These are phyloP conservation scores for Termitomyces sp. DNA, from an alignment of 768 basidiomycete species.

Conservation along the genomic window DNA sequence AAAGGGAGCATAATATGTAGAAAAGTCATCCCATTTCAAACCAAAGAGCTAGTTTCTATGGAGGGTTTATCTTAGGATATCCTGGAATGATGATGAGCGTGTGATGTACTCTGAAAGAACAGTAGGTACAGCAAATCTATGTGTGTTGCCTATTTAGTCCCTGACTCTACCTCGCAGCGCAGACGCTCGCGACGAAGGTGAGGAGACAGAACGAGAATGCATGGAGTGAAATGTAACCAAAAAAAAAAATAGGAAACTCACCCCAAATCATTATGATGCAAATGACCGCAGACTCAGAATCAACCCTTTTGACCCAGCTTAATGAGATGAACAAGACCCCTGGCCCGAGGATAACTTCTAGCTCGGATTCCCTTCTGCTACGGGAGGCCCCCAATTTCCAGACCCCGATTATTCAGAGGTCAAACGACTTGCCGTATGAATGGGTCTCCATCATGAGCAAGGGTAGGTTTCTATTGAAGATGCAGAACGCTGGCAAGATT, in stretches of 20 bases:
- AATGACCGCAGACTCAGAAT: background rate
- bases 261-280: background rate
- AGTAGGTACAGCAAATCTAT: no score
- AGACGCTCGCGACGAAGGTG: background rate
- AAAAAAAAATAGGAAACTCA: background rate
- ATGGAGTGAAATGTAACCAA: background rate
- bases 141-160: no score
- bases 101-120: background rate
- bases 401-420: background rate
- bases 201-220: background rate
- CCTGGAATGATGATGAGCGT: background rate
- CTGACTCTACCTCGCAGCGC: no score
- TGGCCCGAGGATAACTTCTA: background rate
- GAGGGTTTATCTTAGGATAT: no score
- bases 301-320: background rate
- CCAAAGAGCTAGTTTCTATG: no score
- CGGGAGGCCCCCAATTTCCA: background rate
- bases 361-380: background rate
- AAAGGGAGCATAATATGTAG: background rate
- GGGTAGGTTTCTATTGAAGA: background rate
- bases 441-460: background rate
- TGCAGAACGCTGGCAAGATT: background rate
- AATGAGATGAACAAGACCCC: background rate
- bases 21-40: background rate
- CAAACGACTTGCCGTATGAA: background rate